phyloP scores from a whole-genome alignment of 2,329 filamentous ascomycete species.

The Tolypocladium paradoxum region DNA sequence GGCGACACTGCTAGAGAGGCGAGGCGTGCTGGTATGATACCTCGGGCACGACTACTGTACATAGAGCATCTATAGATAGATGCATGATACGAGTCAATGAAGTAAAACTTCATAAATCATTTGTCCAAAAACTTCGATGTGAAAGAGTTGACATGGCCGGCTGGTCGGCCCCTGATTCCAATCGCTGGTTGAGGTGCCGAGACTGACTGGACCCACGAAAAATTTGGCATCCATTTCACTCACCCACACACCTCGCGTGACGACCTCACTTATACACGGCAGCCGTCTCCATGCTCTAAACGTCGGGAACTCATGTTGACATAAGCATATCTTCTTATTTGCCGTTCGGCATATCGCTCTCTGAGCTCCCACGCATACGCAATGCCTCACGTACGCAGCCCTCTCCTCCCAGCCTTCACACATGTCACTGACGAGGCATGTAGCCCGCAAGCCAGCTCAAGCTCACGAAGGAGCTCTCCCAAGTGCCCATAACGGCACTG shows the following conservation, averaged over 20 bases:
- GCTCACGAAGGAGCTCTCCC: conserved; percentile 26
- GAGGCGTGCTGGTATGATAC: not conserved
- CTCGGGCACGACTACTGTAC: not conserved
- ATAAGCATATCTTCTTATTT: not conserved
- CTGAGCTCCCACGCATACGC: not conserved
- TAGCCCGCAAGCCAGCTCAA: conserved; percentile 5
- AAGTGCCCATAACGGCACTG: conserved; percentile 50
- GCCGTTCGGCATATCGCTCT: not conserved
- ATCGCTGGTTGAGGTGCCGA: not conserved
- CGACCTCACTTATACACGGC: not conserved
- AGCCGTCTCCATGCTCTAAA: not conserved
- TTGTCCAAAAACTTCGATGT: not conserved
- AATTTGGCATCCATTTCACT: not conserved
- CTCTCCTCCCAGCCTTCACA: no score
- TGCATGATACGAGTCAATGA: conserved; percentile 1
- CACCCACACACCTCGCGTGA: not conserved
- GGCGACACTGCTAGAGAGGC: not conserved
- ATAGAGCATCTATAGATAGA: conserved; percentile 1
- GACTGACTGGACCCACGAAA: not conserved
- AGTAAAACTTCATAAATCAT: not conserved
- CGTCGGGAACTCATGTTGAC: not conserved
- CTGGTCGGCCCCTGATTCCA: not conserved
- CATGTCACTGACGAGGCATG: not conserved
- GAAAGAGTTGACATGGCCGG: not conserved
- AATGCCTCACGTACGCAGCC: not conserved